Evolutionary conservation across 2,329 filamentous ascomycete genomes (phyloP), one percentile per base, ranked within the genome.

Genomic region (Pseudogymnoascus sp.): DNA sequence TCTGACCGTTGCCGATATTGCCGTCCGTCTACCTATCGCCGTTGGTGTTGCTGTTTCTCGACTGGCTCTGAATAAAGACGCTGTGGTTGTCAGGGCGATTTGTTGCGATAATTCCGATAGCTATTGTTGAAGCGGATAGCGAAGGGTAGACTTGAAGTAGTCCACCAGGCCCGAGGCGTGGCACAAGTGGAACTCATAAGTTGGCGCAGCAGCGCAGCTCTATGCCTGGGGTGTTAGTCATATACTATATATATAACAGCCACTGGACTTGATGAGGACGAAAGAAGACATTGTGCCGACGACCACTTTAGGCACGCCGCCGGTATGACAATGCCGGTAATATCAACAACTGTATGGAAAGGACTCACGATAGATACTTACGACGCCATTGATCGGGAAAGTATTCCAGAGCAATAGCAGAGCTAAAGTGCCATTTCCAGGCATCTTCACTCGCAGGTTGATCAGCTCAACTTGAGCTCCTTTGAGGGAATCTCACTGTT

Each of bases 221-320:
- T 55, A 10, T 55, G 45, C 27, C 45, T 55, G 45, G 45, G 27
- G 45, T 55, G 45, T 55, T 55, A 55, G 27, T 55, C 45, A 55
- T n/a, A 55, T 18, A 33, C 45, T 55, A 55, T 55, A 31, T 55
- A 31, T 33, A 55, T 31, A n/a, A 13, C 27, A 31, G 27, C 45
- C 45, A 18, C 45, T 27, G 5, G 45, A 18, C 31, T 33, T 33
- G 45, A 55, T 9, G 27, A 55, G 7, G 45, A 55, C 5, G 21
- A 9, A 15, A 18, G 45, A 55, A 55, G 27, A 55, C 31, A 55
- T 55, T 31, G 45, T n/a, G 27, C 45, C 45, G n/a, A 10, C n/a
- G n/a, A 15, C 45, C 45, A 55, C 5, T 55, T 31, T 55, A 55
- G 45, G 45, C 45, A 55, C 45, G 45, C 27, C 45, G 45, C 27